Percentiles rank a stretch among this genome's conserved stretches.
Conservation (phyloP, 1,139 yeast species). For the Geotrichum candidum region DNA sequence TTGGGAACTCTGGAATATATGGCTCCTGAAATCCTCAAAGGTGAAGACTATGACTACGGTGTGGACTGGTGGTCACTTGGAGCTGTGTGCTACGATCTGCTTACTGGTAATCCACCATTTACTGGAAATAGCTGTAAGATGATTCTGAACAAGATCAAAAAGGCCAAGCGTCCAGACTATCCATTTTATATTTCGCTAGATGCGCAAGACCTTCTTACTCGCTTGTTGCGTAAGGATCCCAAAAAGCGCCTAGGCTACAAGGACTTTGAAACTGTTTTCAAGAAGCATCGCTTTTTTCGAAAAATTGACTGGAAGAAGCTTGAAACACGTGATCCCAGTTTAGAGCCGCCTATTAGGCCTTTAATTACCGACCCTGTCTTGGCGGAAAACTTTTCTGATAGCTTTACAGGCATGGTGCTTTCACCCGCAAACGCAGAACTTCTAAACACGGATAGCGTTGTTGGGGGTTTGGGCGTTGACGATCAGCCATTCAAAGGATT, state of each 20-base stretch:
- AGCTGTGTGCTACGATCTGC: slow-evolving; percentile 76
- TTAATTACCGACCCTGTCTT: slow-evolving; percentile 74
- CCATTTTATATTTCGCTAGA: slow-evolving; percentile 81
- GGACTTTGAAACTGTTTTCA: slow-evolving; percentile 60
- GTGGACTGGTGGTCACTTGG: slow-evolving; percentile 99
- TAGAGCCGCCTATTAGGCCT: slow-evolving; percentile 79
- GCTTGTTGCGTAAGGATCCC: slow-evolving; percentile 69
- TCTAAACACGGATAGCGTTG: slow-evolving; percentile 10
- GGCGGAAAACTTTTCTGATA: slow-evolving; percentile 89
- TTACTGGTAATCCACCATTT: slow-evolving; percentile 91
- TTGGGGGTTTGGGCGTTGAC: slow-evolving; percentile 16
- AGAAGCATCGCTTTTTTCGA: slow-evolving; percentile 74
- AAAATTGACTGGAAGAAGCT: slow-evolving; percentile 70
- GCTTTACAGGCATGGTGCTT: slow-evolving; percentile 70
- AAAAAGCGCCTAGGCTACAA: slow-evolving; percentile 58
- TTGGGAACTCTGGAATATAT: slow-evolving; percentile 94
- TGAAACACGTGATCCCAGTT: slow-evolving; percentile 39
- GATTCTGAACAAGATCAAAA: slow-evolving; percentile 74
- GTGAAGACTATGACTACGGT: slow-evolving; percentile 75
- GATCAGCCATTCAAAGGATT: slow-evolving; percentile 31
- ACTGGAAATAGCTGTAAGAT: slow-evolving; percentile 82
- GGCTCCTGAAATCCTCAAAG: slow-evolving; percentile 91
- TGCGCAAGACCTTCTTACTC: slow-evolving; percentile 74
- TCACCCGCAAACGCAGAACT: slow-evolving; percentile 19
- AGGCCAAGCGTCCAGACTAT: slow-evolving; percentile 59